Conservation (phyloP, 2,329 filamentous ascomycete genomes). For the Microsporum canis region DNA sequence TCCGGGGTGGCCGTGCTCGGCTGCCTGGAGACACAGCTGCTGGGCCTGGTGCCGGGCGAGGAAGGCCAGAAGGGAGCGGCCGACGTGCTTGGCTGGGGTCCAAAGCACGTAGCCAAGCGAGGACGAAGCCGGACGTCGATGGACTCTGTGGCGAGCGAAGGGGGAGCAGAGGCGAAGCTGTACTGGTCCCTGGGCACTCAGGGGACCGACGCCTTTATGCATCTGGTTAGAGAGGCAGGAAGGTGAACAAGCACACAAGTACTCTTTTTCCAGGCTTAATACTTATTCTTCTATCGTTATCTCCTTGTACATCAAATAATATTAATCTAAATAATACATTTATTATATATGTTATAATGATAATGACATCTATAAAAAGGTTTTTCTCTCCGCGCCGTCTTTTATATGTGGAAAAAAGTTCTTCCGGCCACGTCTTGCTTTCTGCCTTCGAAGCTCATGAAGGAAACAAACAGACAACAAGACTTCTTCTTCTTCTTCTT, state of each 20-base stretch:
- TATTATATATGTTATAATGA: no score
- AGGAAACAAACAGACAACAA: background rate
- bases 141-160: background rate
- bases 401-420: background rate
- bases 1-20: constrained; percentile 36
- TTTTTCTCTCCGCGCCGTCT: background rate
- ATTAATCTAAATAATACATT: background rate
- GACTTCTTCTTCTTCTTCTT: background rate
- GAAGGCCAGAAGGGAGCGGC: constrained; percentile 22
- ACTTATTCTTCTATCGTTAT: background rate
- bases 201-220: constrained; percentile 23
- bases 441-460: background rate
- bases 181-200: constrained; percentile 20
- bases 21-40: constrained; percentile 33
- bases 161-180: background rate
- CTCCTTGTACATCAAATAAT: background rate
- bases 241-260: constrained; percentile 7
- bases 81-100: constrained; percentile 23
- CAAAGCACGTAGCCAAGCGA: constrained; percentile 9
- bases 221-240: constrained; percentile 21
- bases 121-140: background rate
- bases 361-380: no score
- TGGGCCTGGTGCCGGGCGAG: constrained; percentile 30
- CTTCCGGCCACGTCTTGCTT: background rate
- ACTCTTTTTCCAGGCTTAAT: background rate